Conservation (phyloP, 148 eudicot species). For the Polygonum aviculare region DNA sequence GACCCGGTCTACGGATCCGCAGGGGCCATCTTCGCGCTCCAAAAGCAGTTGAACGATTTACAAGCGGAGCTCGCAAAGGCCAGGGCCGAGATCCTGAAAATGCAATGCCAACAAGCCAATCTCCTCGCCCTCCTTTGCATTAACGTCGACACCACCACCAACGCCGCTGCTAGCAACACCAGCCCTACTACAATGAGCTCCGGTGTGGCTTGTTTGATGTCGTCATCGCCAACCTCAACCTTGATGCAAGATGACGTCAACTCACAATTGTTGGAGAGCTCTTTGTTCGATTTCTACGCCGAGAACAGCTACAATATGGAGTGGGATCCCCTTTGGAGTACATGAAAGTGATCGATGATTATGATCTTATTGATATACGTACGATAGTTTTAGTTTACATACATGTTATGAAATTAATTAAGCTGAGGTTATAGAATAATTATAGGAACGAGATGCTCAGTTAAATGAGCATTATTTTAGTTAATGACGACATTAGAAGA, state of each 20-base stretch:
- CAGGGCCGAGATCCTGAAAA: constrained; percentile 7
- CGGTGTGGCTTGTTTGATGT: not conserved
- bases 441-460: not conserved
- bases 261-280: not conserved
- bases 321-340: constrained; percentile 8
- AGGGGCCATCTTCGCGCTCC: not conserved
- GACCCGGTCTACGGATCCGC: constrained; percentile 4
- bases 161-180: not conserved
- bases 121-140: constrained; percentile 7
- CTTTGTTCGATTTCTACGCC: not conserved
- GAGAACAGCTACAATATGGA: not conserved
- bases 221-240: not conserved
- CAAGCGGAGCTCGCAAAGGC: constrained; percentile 5
- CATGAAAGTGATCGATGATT: not conserved
- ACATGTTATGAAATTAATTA: not conserved
- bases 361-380: not conserved
- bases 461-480: not conserved
- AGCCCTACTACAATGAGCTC: not conserved
- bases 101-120: constrained; percentile 1
- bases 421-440: constrained; percentile 1
- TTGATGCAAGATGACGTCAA: not conserved
- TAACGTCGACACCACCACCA: not conserved
- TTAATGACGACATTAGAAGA: not conserved
- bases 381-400: not conserved
- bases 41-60: not conserved